Conservation (phyloP, 192 early-diverging fungal genomes). For the Gaertneriomyces sp. region DNA sequence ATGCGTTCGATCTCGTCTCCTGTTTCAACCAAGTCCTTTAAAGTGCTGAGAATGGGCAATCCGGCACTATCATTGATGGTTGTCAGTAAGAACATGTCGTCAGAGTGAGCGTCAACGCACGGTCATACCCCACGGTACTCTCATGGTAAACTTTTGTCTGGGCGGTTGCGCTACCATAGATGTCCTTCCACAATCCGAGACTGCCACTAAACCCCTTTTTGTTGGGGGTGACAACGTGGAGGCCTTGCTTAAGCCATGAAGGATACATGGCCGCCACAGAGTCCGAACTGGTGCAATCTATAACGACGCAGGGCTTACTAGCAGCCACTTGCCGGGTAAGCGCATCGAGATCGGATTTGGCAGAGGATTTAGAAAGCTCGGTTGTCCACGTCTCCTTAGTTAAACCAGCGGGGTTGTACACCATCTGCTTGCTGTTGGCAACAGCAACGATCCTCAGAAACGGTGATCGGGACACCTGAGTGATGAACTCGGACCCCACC, state of each 20-base stretch:
- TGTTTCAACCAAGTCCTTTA: conserved; percentile 85
- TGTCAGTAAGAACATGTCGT: background rate
- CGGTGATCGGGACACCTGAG: conserved; percentile 56
- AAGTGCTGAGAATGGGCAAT: conserved; percentile 87
- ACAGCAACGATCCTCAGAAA: conserved; percentile 71
- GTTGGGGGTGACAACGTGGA: conserved; percentile 95
- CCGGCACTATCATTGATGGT: conserved; percentile 63
- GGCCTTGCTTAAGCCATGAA: conserved; percentile 69
- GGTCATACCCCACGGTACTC: conserved; percentile 75
- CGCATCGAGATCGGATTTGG: conserved; percentile 7
- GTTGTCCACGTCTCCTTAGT: conserved; percentile 50
- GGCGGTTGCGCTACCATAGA: conserved; percentile 38
- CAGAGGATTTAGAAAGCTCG: conserved; percentile 28
- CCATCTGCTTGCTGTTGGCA: conserved; percentile 71
- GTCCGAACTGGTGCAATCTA: conserved; percentile 91
- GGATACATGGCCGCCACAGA: conserved; percentile 79
- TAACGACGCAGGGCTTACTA: conserved; percentile 60
- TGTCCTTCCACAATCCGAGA: conserved; percentile 67
- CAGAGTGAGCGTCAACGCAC: background rate
- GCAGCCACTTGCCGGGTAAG: conserved; percentile 20
- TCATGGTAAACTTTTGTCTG: conserved; percentile 79
- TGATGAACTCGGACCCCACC: conserved; percentile 85
- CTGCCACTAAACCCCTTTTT: conserved; percentile 92
- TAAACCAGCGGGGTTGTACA: conserved; percentile 48
- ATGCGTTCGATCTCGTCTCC: conserved; percentile 90